These are phyloP conservation scores for Wickerhamiella pararugosa DNA, from an alignment of 1,139 yeast species.

Conservation along the genomic window DNA sequence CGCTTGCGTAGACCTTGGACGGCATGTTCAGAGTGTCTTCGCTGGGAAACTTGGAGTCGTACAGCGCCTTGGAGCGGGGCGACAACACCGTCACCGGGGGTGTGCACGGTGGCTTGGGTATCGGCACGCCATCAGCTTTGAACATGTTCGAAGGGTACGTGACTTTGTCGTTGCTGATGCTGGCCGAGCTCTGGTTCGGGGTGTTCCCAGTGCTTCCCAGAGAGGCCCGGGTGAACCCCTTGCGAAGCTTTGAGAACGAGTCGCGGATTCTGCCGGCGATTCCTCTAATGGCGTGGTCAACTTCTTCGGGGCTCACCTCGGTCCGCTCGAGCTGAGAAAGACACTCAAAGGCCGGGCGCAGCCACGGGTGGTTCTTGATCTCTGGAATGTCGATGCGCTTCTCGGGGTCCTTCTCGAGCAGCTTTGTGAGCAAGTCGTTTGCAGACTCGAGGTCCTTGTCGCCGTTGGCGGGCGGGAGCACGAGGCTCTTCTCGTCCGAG, in stretches of 20 bases:
- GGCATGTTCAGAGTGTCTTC: conserved; percentile 5
- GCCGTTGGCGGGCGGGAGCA: conserved; percentile 38
- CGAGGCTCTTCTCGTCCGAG: conserved; percentile 39
- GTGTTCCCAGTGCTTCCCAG: conserved; percentile 6
- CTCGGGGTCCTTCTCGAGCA: conserved; percentile 59
- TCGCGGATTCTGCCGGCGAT: conserved; percentile 50
- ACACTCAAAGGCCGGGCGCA: conserved; percentile 28
- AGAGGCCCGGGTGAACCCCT: conserved; percentile 25
- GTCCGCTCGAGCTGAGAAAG: conserved; percentile 21
- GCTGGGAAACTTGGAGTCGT: not conserved
- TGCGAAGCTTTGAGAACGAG: conserved; percentile 43
- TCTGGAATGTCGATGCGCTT: conserved; percentile 56
- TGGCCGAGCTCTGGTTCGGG: conserved; percentile 1
- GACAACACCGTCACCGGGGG: not conserved
- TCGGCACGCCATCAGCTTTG: not conserved
- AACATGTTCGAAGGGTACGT: not conserved
- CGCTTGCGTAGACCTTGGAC: not conserved
- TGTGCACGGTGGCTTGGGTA: conserved; percentile 1
- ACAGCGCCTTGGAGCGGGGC: not conserved
- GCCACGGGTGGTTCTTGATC: conserved; percentile 71
- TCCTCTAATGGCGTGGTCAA: conserved; percentile 66
- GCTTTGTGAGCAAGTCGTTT: conserved; percentile 45
- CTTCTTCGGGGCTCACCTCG: conserved; percentile 46
- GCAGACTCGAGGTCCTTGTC: conserved; percentile 31
- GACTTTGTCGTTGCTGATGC: not conserved